Percentiles rank a stretch among this genome's conserved stretches.
Conservation (phyloP, 2,329 filamentous ascomycete species). For the Hymenoscyphus repandus region DNA sequence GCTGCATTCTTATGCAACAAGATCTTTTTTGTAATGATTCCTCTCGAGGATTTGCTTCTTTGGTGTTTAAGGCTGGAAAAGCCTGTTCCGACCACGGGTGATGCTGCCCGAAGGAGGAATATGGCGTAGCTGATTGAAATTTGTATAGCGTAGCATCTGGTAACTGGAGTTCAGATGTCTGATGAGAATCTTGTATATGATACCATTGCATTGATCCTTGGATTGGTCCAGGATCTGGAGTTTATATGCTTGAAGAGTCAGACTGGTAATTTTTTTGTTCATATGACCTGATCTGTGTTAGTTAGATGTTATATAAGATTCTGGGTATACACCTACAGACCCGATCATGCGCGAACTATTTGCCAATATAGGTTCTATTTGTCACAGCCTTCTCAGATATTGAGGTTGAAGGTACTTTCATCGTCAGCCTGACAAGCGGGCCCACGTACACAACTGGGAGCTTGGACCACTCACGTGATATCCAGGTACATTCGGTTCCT, state of each 20-base stretch:
- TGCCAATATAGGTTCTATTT: no score
- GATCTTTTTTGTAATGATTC: conserved; percentile 44
- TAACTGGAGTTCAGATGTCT: not conserved
- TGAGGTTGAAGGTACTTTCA: no score
- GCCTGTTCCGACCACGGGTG: conserved; percentile 44
- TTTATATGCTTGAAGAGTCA: not conserved
- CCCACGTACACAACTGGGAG: no score
- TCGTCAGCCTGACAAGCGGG: no score
- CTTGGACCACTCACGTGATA: not conserved
- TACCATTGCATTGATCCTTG: conserved; percentile 11
- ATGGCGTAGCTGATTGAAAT: not conserved
- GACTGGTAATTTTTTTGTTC: no score
- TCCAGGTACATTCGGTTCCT: not conserved
- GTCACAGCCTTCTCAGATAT: no score
- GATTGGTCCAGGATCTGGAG: not conserved
- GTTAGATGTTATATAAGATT: no score
- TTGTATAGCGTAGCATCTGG: not conserved
- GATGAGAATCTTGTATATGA: conserved; percentile 7
- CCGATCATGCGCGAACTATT: no score
- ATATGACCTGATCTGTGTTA: no score
- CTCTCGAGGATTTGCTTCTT: conserved; percentile 43
- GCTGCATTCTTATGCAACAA: conserved; percentile 43
- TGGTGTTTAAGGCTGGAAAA: conserved; percentile 44
- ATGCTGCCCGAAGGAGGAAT: conserved; percentile 21
- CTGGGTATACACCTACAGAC: no score